Evolutionary conservation across 306 rosid genomes (phyloP).

Genomic region (Biancaea sappan): DNA sequence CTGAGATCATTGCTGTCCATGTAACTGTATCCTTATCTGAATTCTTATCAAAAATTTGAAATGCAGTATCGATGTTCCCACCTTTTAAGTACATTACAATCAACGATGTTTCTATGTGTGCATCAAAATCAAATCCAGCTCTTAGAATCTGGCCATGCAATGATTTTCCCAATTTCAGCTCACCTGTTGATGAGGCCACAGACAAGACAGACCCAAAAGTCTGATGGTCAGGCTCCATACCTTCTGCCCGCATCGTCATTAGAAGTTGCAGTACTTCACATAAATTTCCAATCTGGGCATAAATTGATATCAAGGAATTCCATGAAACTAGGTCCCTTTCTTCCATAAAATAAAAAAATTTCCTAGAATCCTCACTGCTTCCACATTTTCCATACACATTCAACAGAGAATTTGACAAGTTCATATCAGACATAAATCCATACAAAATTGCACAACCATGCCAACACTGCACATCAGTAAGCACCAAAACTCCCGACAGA

Average conservation of each 20-base stretch:
- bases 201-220: slow-evolving; percentile 57
- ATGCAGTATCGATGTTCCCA: slow-evolving; percentile 51
- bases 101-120: slow-evolving; percentile 58
- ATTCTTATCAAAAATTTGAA: slow-evolving; percentile 52
- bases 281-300: slow-evolving; percentile 56
- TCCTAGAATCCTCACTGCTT: slow-evolving; percentile 54
- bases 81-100: slow-evolving; percentile 65
- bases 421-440: slow-evolving; percentile 63
- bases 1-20: slow-evolving; percentile 91
- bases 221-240: slow-evolving; percentile 52
- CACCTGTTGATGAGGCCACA: slow-evolving; percentile 47
- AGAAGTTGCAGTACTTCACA: slow-evolving; percentile 46
- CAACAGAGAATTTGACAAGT: slow-evolving; percentile 58
- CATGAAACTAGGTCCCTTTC: slow-evolving; percentile 62
- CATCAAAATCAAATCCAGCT: slow-evolving; percentile 59
- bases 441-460: slow-evolving; percentile 59
- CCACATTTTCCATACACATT: slow-evolving; percentile 69
- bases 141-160: slow-evolving; percentile 68
- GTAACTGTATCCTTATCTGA: slow-evolving; percentile 56
- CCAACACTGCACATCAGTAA: slow-evolving; percentile 53
- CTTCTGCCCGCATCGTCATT: slow-evolving; percentile 49
- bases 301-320: slow-evolving; percentile 66
- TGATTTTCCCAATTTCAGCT: slow-evolving; percentile 57
- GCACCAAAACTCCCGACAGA: slow-evolving; percentile 54
- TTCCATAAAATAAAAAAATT: slow-evolving; percentile 58